Evolutionary conservation across 306 rosid genomes (phyloP).

Genomic region (Chamaecrista fasciculata): DNA sequence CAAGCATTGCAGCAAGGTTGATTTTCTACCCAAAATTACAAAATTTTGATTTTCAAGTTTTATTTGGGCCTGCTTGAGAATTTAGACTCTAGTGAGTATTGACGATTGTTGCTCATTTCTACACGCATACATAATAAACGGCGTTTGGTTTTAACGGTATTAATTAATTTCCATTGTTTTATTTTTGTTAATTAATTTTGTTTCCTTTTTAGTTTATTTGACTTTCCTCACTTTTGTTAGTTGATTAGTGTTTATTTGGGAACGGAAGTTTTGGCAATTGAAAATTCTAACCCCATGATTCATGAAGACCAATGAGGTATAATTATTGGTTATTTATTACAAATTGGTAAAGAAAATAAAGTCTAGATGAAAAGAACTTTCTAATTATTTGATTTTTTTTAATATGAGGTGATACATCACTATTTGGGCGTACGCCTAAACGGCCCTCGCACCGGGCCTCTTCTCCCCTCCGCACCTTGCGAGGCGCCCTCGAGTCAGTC

Average conservation of each 20-base stretch:
- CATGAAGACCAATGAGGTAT: not conserved
- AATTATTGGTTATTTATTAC: not conserved
- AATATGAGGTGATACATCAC: too few species aligned
- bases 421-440: too few species aligned
- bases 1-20: not conserved
- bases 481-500: too few species aligned
- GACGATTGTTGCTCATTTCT: not conserved
- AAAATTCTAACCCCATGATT: too few species aligned
- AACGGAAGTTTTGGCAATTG: too few species aligned
- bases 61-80: slow-evolving; percentile 5
- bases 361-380: not conserved
- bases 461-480: too few species aligned
- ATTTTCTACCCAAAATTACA: too few species aligned
- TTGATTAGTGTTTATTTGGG: not conserved
- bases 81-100: too few species aligned
- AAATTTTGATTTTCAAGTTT: too few species aligned
- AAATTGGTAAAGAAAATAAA: not conserved
- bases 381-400: too few species aligned
- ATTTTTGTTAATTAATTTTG: not conserved
- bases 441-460: too few species aligned
- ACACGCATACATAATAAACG: slow-evolving; percentile 18
- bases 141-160: not conserved
- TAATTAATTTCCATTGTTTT: too few species aligned
- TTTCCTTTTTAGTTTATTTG: not conserved
- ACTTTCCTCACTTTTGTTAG: slow-evolving; percentile 3